Conservation (phyloP, 345 rosid species). For the Populus simonii region DNA sequence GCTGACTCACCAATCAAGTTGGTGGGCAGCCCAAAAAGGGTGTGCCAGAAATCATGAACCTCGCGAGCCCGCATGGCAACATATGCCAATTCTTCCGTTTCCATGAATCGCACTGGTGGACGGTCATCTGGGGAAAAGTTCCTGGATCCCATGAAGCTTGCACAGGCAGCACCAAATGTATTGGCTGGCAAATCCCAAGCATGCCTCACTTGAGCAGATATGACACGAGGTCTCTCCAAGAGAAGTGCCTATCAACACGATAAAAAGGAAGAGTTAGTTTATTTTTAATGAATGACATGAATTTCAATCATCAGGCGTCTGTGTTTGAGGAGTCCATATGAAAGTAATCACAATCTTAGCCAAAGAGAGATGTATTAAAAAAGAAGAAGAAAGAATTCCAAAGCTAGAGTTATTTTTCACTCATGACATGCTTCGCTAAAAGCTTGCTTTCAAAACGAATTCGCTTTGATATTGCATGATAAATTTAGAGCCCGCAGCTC, state of each 20-base stretch:
- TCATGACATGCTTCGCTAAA: background rate
- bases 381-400: no score
- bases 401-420: background rate
- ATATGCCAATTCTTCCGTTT: constrained; percentile 65
- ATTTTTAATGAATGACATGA: no score
- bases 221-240: constrained; percentile 61
- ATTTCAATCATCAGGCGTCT: background rate
- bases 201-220: constrained; percentile 53
- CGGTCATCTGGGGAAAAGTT: constrained; percentile 76
- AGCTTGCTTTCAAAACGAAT: background rate
- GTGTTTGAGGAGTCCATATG: no score
- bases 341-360: no score
- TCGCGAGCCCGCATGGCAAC: constrained; percentile 73
- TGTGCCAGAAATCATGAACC: constrained; percentile 80
- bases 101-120: constrained; percentile 77
- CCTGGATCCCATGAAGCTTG: constrained; percentile 82
- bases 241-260: constrained; percentile 46
- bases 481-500: background rate
- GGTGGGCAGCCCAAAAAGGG: constrained; percentile 66
- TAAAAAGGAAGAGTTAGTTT: background rate
- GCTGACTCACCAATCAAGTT: constrained; percentile 73
- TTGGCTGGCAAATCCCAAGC: constrained; percentile 74
- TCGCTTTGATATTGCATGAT: background rate
- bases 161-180: constrained; percentile 83
- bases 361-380: no score